phyloP scores from a whole-genome alignment of 768 basidiomycete species.

The Mycena kentingensis region DNA sequence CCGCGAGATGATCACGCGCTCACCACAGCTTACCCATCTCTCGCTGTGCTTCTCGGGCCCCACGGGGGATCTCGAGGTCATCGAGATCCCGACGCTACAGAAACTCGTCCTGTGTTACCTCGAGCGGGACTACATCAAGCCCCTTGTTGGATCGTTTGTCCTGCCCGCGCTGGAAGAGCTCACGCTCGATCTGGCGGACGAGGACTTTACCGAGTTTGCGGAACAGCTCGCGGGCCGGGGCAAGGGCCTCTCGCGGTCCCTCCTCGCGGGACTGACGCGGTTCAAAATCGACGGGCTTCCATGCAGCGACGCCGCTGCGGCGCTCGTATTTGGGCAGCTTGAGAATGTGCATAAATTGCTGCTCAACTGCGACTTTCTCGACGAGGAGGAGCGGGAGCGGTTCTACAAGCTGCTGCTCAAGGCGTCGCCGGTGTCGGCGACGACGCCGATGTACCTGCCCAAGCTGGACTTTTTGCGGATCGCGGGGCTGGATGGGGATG shows the following conservation, averaged over 20 bases:
- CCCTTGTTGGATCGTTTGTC: constrained; percentile 42
- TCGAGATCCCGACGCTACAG: constrained; percentile 43
- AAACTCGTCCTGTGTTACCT: constrained; percentile 44
- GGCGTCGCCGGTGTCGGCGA: constrained; percentile 28
- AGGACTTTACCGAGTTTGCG: constrained; percentile 56
- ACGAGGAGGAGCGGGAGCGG: constrained; percentile 31
- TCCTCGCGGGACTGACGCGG: constrained; percentile 51
- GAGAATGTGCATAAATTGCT: constrained; percentile 46
- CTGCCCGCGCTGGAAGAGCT: constrained; percentile 43
- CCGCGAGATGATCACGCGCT: constrained; percentile 48
- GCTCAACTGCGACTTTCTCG: constrained; percentile 39
- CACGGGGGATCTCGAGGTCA: constrained; percentile 37
- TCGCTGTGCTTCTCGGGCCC: constrained; percentile 63
- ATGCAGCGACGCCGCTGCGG: constrained; percentile 36
- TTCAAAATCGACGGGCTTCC: constrained; percentile 57
- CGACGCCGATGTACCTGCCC: constrained; percentile 48
- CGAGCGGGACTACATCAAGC: constrained; percentile 37
- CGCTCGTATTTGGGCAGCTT: constrained; percentile 49
- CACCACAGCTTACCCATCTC: constrained; percentile 56
- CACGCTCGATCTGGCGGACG: constrained; percentile 57
- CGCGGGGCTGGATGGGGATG: constrained; percentile 41
- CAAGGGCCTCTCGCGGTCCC: constrained; percentile 40
- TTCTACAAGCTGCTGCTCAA: constrained; percentile 25
- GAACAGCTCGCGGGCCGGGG: constrained; percentile 43
- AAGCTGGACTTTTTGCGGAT: constrained; percentile 51